Evolutionary conservation across 116 monocot genomes (phyloP), one percentile per base, ranked within the genome.

Genomic region (Trichopus zeylanicus): DNA sequence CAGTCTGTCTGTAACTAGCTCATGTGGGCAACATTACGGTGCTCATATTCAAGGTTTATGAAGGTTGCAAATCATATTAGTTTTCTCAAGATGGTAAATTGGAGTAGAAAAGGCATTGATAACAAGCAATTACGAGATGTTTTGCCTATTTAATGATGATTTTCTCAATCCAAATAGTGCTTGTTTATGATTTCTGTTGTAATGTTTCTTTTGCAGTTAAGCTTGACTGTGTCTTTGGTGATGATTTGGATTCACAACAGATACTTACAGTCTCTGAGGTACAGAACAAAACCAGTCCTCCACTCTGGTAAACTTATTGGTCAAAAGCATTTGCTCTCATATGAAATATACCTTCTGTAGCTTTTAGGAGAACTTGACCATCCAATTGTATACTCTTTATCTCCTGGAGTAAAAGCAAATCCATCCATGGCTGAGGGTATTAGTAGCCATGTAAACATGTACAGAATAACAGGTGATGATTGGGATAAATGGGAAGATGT

Each of bases 181-280:
- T n/a, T n/a, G n/a, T n/a, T n/a, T n/a, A 37, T 37, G 37, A 37
- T 5, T 6, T 37, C 8, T 37, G 37, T 37, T 37, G 15, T 37
- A 37, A 37, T 11, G 23, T 26, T 54, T 60, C 13, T 10, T 48
- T 65, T 38, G 32, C 71, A 94, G 94, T 89, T 68, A 94, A 94
- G 37, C 82, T 89, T 20, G 94, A 94, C 66, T 94, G 94, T 64
- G 71, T 94, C 23, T 94, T 94, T 81, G 94, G 94, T 38, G 81
- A 78, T 33, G 94, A 94, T 58, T 61, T 86, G 12, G 83, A 86
- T 47, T 23, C 71, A 29, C 74, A 86, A 52, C 77, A 94, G 59
- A 89, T 94, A 62, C 58, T 73, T 48, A 73, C 78, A 1, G 81
- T 94, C 21, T 85, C 94, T 23, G 70, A 89, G 89, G 94, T 94